These are phyloP conservation scores for Hirschioporus abietinus DNA, from an alignment of 768 basidiomycete species.

Conservation along the genomic window DNA sequence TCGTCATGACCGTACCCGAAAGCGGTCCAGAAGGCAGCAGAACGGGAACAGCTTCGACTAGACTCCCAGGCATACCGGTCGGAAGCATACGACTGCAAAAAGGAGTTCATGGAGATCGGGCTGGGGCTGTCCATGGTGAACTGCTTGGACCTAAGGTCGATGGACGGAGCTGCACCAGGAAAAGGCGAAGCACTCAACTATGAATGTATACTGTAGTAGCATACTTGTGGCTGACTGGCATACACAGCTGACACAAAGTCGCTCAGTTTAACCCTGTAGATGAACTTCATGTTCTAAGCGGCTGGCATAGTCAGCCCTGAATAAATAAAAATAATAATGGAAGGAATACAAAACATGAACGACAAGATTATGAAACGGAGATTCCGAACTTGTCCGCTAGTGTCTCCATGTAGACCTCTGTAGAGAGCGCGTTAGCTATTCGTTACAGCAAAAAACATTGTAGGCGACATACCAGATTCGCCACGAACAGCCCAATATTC, in stretches of 20 bases:
- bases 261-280: background rate
- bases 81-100: background rate
- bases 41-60: background rate
- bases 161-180: background rate
- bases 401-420: constrained; percentile 86
- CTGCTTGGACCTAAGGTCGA: background rate
- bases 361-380: background rate
- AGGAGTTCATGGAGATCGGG: background rate
- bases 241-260: background rate
- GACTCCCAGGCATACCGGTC: background rate
- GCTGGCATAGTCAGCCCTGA: background rate
- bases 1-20: background rate
- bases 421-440: background rate
- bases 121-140: background rate
- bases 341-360: background rate
- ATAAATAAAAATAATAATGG: background rate
- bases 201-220: background rate
- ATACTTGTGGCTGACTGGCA: background rate
- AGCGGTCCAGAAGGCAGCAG: background rate
- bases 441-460: background rate
- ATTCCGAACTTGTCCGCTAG: constrained; percentile 76
- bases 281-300: background rate
- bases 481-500: constrained; percentile 83
- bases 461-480: constrained; percentile 52
- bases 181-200: background rate